Conservation (phyloP, 257 asterid species). For the Solanum chaucha region DNA sequence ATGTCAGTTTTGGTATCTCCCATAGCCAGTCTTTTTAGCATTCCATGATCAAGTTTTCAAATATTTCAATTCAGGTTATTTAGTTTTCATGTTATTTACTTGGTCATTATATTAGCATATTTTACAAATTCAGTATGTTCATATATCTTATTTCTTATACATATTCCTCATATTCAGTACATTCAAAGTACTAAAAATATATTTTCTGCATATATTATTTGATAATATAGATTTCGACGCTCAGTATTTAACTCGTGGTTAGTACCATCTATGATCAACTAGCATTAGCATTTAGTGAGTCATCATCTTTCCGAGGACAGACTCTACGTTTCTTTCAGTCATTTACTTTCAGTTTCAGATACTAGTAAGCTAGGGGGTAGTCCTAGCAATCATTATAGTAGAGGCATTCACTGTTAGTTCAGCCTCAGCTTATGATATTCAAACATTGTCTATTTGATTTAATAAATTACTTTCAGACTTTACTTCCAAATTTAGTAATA, state of each 20-base stretch:
- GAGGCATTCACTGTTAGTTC: not conserved
- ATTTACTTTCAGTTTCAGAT: too few relatives aligned
- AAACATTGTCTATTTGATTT: not conserved
- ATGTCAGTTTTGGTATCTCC: not conserved
- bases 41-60: not conserved
- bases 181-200: not conserved
- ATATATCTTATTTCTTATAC: too few relatives aligned
- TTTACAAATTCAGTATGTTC: not conserved
- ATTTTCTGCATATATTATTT: too few relatives aligned
- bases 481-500: not conserved
- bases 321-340: too few relatives aligned
- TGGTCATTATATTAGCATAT: not conserved
- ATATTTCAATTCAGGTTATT: too few relatives aligned
- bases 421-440: not conserved
- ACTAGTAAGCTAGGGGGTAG: not conserved
- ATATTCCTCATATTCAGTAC: not conserved
- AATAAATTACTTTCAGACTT: not conserved
- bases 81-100: not conserved
- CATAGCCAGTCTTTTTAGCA: not conserved
- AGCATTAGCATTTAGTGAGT: not conserved
- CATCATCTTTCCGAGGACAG: not conserved
- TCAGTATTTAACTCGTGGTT: not conserved
- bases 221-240: not conserved
- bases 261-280: not conserved
- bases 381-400: not conserved